phyloP scores from a whole-genome alignment of 441 rosid genomes.

The Pelargonium australe region DNA sequence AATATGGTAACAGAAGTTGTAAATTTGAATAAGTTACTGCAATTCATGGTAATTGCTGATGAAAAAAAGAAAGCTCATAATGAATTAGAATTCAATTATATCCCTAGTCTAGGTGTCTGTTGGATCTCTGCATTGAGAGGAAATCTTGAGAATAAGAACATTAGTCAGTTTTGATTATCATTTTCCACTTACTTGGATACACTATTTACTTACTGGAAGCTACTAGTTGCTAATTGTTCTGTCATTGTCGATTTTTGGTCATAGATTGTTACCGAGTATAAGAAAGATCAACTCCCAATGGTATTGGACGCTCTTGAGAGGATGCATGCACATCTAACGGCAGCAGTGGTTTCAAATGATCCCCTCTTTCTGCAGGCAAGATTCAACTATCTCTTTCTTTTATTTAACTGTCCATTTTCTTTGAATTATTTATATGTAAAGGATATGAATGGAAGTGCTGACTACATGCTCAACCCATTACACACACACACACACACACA shows the following conservation, averaged over 20 bases:
- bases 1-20: too few relatives aligned
- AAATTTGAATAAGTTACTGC: too few relatives aligned
- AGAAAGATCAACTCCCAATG: slow-evolving; percentile 66
- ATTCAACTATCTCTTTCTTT: slow-evolving; percentile 5
- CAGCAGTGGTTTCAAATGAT: slow-evolving; percentile 92
- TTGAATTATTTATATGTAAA: background rate
- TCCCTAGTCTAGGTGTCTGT: background rate
- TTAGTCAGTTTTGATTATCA: background rate
- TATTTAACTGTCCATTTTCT: background rate
- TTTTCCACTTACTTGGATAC: background rate
- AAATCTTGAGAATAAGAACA: background rate
- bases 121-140: background rate
- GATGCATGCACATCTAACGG: slow-evolving; percentile 94
- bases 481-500: background rate
- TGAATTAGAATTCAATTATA: too few relatives aligned
- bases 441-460: background rate
- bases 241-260: slow-evolving; percentile 12
- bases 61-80: too few relatives aligned
- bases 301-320: slow-evolving; percentile 75
- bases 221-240: background rate
- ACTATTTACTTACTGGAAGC: background rate
- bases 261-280: slow-evolving; percentile 74
- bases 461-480: background rate
- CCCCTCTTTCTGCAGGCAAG: slow-evolving; percentile 75
- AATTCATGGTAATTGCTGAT: too few relatives aligned